Percentiles rank a stretch among this genome's conserved stretches.
Evolutionary conservation across 2,329 filamentous ascomycete species (phyloP).

Genomic region (Xylaria multiplex): DNA sequence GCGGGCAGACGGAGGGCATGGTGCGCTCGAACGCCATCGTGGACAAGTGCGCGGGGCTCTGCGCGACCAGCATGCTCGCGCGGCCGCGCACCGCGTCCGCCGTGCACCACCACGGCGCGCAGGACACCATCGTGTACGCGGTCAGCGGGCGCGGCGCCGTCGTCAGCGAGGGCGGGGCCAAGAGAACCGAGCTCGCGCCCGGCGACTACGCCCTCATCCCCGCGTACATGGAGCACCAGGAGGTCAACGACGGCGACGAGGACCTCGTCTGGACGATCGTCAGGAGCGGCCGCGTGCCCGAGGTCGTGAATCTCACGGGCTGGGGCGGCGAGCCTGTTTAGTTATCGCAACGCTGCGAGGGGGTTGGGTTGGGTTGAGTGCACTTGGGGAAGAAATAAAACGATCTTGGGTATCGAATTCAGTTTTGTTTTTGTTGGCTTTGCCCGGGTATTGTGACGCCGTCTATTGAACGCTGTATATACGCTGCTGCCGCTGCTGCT

Average conservation of each 20-base stretch:
- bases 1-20: constrained; percentile 64
- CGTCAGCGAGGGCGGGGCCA: constrained; percentile 59
- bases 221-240: constrained; percentile 63
- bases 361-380: too few species aligned
- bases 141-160: constrained; percentile 59
- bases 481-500: constrained; percentile 1
- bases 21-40: constrained; percentile 58
- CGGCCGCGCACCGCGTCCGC: constrained; percentile 59
- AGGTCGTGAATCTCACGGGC: constrained; percentile 60
- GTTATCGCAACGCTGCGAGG: background rate
- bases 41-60: constrained; percentile 58
- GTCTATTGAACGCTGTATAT: constrained; percentile 39
- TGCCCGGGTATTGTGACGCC: constrained; percentile 12
- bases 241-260: constrained; percentile 65
- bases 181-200: constrained; percentile 57
- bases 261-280: constrained; percentile 65
- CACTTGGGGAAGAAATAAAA: too few species aligned
- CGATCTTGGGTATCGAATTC: background rate
- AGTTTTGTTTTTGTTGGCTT: background rate
- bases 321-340: constrained; percentile 53
- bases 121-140: constrained; percentile 65
- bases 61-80: constrained; percentile 60
- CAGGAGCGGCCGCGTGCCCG: constrained; percentile 57
- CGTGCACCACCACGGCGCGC: constrained; percentile 63
- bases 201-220: constrained; percentile 66